Evolutionary conservation across 2,329 filamentous ascomycete species (phyloP), one percentile per base, ranked within the genome.

Genomic region (Penicillium sp.): DNA sequence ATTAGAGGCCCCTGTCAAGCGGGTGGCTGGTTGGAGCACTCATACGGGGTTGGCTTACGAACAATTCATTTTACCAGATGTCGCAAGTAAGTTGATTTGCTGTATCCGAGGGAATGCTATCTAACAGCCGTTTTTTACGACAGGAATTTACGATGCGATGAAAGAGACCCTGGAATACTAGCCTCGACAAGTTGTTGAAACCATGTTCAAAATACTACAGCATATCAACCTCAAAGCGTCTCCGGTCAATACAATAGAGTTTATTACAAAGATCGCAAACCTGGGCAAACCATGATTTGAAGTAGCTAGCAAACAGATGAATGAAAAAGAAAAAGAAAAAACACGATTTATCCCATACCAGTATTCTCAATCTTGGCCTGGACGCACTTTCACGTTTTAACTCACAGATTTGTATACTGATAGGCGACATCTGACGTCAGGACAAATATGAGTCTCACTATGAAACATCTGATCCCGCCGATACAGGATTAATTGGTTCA

Each of bases 11-110:
- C 93, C 93, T 0, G 90, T 97, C 8, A 85, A 87, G 63, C 84
- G 93, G 49, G 88, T 97, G 5, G 90, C 90, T 3, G 92, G 93
- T n/a, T 96, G 90, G 90, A 91, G 88, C 70, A 92, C 90, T 52
- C 93, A 93, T 72, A 88, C 87, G 31, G 89, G 91, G 0, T 74
- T 97, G 68, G 73, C 88, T 35, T 97, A 86, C 75, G 93, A 97
- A 74, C 86, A 82, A 70, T 90, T 91, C 62, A 87, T 92, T 70
- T 80, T 96, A 54, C 93, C 93, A 0, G 93, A 96, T 75, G 88
- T 96, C 67, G 85, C 90, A 14, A 87, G 92, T 96, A 79, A 86
- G 91, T 89, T 16, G 7, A 33, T 16, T 22, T 22, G 45, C 22
- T 26, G 31, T 10, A 11, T 22, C 21, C 9, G 13, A 26, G 11